These are phyloP conservation scores for Pleomassaria siparia DNA, from an alignment of 2,329 filamentous ascomycete genomes.

Conservation along the genomic window DNA sequence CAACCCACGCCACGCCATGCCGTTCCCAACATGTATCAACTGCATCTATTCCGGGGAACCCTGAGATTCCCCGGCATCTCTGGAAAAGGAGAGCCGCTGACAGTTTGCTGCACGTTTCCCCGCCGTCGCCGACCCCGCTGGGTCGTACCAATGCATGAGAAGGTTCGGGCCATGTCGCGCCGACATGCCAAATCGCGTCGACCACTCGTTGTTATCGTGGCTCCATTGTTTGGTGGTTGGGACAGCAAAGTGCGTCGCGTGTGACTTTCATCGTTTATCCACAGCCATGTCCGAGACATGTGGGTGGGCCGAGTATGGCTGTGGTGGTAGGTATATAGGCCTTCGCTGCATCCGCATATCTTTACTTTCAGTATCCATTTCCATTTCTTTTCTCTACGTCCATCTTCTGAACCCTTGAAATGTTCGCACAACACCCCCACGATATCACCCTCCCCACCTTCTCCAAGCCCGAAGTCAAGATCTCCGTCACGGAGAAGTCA, in stretches of 20 bases:
- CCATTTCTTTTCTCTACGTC: background rate
- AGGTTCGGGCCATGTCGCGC: slow-evolving; percentile 12
- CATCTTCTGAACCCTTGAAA: slow-evolving; percentile 4
- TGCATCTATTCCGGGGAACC: background rate
- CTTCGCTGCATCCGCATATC: background rate
- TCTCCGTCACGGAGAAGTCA: slow-evolving; percentile 9
- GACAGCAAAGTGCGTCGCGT: background rate
- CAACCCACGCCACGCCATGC: too few species aligned
- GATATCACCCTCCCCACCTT: slow-evolving; percentile 29
- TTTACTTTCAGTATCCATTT: slow-evolving; percentile 1
- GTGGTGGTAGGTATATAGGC: slow-evolving; percentile 8
- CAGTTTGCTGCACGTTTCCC: background rate
- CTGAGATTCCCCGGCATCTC: background rate
- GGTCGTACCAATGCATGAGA: background rate
- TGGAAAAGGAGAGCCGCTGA: background rate
- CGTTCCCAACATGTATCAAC: too few species aligned
- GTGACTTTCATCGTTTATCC: slow-evolving; percentile 4
- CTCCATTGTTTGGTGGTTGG: background rate
- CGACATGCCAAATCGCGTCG: slow-evolving; percentile 3
- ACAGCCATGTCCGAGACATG: slow-evolving; percentile 5
- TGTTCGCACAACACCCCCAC: slow-evolving; percentile 26
- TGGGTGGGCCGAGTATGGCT: slow-evolving; percentile 5
- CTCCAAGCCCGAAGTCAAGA: slow-evolving; percentile 16
- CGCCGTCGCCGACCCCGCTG: background rate
- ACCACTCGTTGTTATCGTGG: slow-evolving; percentile 6